phyloP scores from a whole-genome alignment of 805 yeast species.

The Candida loeiensis region DNA sequence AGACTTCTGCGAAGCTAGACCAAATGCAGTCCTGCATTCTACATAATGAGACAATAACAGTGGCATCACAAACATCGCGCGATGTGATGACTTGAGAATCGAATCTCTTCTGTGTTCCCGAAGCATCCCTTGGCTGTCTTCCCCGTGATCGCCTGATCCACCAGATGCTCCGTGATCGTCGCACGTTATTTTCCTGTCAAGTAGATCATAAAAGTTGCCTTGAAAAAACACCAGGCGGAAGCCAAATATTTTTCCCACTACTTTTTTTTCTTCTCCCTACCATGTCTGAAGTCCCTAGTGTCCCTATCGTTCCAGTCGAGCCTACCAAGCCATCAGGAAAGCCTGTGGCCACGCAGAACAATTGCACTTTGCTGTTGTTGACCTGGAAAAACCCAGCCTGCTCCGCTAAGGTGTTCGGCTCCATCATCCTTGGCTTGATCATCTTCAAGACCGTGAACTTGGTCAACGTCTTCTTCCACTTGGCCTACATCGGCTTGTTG shows the following conservation, averaged over 20 bases:
- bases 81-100: too few species aligned
- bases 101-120: too few species aligned
- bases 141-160: too few species aligned
- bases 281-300: slow-evolving; percentile 6
- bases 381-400: slow-evolving; percentile 75
- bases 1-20: too few species aligned
- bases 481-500: slow-evolving; percentile 55
- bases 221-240: not conserved
- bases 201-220: too few species aligned
- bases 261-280: slow-evolving; percentile 2
- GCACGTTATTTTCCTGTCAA: too few species aligned
- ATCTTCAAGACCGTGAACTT: slow-evolving; percentile 62
- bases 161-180: too few species aligned
- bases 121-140: too few species aligned
- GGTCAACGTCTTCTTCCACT: slow-evolving; percentile 55
- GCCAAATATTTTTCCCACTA: slow-evolving; percentile 2
- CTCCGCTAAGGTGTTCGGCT: slow-evolving; percentile 75
- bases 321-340: slow-evolving; percentile 2
- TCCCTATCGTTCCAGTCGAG: slow-evolving; percentile 10
- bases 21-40: too few species aligned
- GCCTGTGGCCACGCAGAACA: too few species aligned
- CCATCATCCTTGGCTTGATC: slow-evolving; percentile 51
- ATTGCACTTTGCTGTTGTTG: slow-evolving; percentile 33
- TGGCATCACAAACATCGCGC: too few species aligned
- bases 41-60: too few species aligned